Percentiles rank a stretch among this genome's conserved stretches.
Conservation (phyloP, 2,329 filamentous ascomycete species). For the Colletotrichum zoysiae region DNA sequence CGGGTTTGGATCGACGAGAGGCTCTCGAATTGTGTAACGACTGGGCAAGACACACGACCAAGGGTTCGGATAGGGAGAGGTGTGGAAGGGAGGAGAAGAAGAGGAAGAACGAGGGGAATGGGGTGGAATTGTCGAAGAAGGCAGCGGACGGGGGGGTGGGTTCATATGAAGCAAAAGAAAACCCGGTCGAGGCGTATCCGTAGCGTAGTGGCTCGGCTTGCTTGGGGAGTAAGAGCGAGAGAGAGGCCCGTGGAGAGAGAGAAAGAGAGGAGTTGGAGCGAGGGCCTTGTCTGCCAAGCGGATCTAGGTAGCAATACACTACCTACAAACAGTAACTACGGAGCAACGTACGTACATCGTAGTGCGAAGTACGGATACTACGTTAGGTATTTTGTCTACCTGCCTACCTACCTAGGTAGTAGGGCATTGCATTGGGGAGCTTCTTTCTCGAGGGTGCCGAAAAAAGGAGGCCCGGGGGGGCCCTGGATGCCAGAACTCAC, state of each 20-base stretch:
- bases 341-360: no score
- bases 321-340: no score
- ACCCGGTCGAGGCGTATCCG: conserved; percentile 31
- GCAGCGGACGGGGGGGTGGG: conserved; percentile 19
- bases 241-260: conserved; percentile 10
- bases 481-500: conserved; percentile 31
- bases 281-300: conserved; percentile 15
- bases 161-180: conserved; percentile 42
- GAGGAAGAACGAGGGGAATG: conserved; percentile 18
- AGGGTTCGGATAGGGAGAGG: conserved; percentile 4
- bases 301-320: conserved; percentile 15
- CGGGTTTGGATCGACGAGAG: neutral
- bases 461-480: conserved; percentile 40
- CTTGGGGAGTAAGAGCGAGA: neutral
- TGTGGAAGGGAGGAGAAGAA: conserved; percentile 19
- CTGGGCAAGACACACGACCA: conserved; percentile 22
- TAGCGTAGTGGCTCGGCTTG: conserved; percentile 18
- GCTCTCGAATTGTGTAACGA: conserved; percentile 30
- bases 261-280: neutral
- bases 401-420: neutral
- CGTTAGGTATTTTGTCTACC: no score
- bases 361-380: no score
- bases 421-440: conserved; percentile 15
- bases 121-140: conserved; percentile 20
- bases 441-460: conserved; percentile 29